Base-by-base conservation (phyloP, 805 yeast genomes). In the Grigorovia jiainica region DNA sequence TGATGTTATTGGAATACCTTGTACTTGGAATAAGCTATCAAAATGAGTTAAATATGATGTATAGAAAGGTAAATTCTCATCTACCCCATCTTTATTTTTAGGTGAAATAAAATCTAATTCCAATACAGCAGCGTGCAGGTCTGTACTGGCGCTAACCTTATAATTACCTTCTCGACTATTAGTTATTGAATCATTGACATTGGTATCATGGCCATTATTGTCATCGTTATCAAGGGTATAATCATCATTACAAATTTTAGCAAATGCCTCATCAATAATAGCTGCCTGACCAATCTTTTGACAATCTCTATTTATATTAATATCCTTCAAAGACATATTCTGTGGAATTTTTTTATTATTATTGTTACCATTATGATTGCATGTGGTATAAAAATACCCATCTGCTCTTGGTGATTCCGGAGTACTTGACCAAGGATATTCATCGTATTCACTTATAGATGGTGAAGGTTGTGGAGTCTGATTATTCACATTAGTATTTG, bases 1-100 rank as follows among this genome's bases (percentile, higher is more conserved):
- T 11, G 71, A 66, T 17, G 66, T 61, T 13, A 68, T 58, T 1
- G 79, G 79, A 50, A 78, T 73, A 8, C 79, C 75, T 54, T 77
- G 83, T 11, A 66, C 45, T 43, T 64, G 63, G 40, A 64, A 67
- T 49, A 63, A 64, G 16, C 42, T 54, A 48, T 41, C 67, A 53
- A 44, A 62, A 41, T 42, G 56, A 11, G 55, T 53, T 27, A 57
- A 31, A 34, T 50, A 59, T 8, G 55, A 46, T 4, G 63, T 56
- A 41, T 51, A 59, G 16, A 46, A 42, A 17, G 61, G 61, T 21
- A 58, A 42, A n/a, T 51, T 40, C 43, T 58, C 61, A 33, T 36
- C 23, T 17, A 47, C 44, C 8, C 34, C 36, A 8, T 45, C 41
- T 16, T 25, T 18, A 4, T 35, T 23, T 3, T 42, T 33, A n/a